These are phyloP conservation scores for Gymnopilus junonius DNA, from an alignment of 768 basidiomycete species.

Conservation along the genomic window DNA sequence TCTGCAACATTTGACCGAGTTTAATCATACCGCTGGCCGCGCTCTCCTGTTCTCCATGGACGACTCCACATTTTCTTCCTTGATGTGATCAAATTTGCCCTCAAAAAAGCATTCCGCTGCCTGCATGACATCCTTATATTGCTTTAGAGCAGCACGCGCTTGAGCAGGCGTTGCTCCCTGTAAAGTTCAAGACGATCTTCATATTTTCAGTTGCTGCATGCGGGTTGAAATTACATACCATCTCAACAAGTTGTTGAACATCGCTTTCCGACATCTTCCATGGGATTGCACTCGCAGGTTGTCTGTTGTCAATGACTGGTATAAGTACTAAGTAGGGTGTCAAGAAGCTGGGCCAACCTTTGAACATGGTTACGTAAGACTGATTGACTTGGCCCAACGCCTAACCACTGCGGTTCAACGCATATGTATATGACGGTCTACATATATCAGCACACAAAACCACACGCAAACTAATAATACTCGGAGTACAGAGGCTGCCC, in stretches of 20 bases:
- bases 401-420: not conserved
- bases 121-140: constrained; percentile 89
- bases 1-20: not conserved
- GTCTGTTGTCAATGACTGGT: not conserved
- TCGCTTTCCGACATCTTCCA: constrained; percentile 45
- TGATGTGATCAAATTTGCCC: constrained; percentile 81
- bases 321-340: not conserved
- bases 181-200: not conserved
- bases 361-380: not conserved
- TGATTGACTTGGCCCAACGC: not conserved
- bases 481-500: constrained; percentile 1
- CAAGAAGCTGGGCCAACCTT: not conserved
- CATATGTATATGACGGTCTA: not conserved
- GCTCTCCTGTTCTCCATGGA: constrained; percentile 12
- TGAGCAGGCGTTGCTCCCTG: constrained; percentile 85
- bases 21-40: constrained; percentile 31
- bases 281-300: not conserved
- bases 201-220: not conserved
- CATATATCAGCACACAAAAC: not conserved
- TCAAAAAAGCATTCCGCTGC: constrained; percentile 88
- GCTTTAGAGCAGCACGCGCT: constrained; percentile 81
- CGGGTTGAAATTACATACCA: constrained; percentile 34
- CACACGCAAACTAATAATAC: not conserved
- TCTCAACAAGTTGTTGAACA: constrained; percentile 61
- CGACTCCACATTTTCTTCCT: constrained; percentile 59